These are phyloP conservation scores for Pseudocercospora fuligena DNA, from an alignment of 2,329 filamentous ascomycete genomes.

Conservation along the genomic window DNA sequence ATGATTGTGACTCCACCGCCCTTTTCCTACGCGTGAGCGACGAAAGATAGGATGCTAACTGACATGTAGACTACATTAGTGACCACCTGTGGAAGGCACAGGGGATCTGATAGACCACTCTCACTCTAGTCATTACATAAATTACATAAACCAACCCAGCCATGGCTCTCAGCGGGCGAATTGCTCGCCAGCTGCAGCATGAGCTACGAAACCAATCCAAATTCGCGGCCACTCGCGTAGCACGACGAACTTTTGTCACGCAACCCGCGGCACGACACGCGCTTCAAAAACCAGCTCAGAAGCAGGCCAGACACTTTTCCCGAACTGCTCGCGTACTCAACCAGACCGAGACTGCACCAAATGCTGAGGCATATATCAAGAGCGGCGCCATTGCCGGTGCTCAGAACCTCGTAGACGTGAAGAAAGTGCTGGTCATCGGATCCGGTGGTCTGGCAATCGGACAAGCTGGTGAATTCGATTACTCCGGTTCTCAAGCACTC, in stretches of 20 bases:
- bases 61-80: constrained; percentile 64
- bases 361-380: constrained; percentile 83
- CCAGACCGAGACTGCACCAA: constrained; percentile 71
- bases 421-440: constrained; percentile 96
- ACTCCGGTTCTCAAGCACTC: constrained; percentile 94
- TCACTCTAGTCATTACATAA: neutral
- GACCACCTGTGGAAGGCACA: constrained; percentile 72
- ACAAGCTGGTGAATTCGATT: constrained; percentile 97
- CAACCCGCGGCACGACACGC: constrained; percentile 24
- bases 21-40: constrained; percentile 4
- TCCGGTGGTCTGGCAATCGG: constrained; percentile 95
- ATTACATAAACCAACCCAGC: neutral
- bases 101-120: constrained; percentile 55
- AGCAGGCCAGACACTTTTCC: constrained; percentile 35
- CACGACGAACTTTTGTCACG: constrained; percentile 38
- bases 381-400: constrained; percentile 83
- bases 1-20: constrained; percentile 34
- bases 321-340: constrained; percentile 34
- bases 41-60: neutral
- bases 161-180: constrained; percentile 42
- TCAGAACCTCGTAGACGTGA: constrained; percentile 80
- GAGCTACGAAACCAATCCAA: constrained; percentile 35
- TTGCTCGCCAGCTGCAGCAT: constrained; percentile 39
- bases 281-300: constrained; percentile 24
- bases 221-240: constrained; percentile 32